These are phyloP conservation scores for Aspergillus quadricinctus DNA, from an alignment of 2,329 filamentous ascomycete genomes.

Conservation along the genomic window DNA sequence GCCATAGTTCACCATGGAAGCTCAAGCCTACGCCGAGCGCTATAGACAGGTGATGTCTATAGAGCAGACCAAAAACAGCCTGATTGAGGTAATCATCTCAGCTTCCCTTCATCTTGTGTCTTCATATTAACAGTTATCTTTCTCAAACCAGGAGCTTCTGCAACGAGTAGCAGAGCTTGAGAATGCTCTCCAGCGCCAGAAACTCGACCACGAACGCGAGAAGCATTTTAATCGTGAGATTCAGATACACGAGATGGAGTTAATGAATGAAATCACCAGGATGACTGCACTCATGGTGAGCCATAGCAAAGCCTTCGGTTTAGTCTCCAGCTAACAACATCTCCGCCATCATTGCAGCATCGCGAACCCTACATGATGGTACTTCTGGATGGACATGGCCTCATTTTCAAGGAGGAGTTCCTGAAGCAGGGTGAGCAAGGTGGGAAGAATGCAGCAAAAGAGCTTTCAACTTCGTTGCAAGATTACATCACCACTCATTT, in stretches of 20 bases:
- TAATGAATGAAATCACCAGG: constrained; percentile 44
- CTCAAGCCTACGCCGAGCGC: constrained; percentile 36
- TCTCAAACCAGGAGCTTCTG: constrained; percentile 40
- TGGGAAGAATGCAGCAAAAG: constrained; percentile 49
- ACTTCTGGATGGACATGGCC: constrained; percentile 53
- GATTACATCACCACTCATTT: constrained; percentile 41
- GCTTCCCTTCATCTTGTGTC: constrained; percentile 4
- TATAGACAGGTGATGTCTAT: constrained; percentile 42
- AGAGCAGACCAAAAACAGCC: constrained; percentile 45
- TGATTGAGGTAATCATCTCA: constrained; percentile 41
- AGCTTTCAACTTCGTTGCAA: constrained; percentile 43
- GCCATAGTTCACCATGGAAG: constrained; percentile 23
- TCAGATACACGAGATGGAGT: constrained; percentile 44
- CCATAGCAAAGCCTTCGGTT: constrained; percentile 2
- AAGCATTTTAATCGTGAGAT: constrained; percentile 46
- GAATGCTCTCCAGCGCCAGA: constrained; percentile 39
- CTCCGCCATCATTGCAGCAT: constrained; percentile 31
- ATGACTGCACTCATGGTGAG: constrained; percentile 45
- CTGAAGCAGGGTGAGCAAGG: constrained; percentile 49
- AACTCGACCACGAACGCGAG: constrained; percentile 46
- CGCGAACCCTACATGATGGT: constrained; percentile 52
- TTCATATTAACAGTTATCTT: constrained; percentile 14
- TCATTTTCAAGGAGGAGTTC: constrained; percentile 52
- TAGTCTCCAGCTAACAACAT: constrained; percentile 6
- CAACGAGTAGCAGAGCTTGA: constrained; percentile 42